These are phyloP conservation scores for Ramaria rubella DNA, from an alignment of 768 basidiomycete genomes.

Conservation along the genomic window DNA sequence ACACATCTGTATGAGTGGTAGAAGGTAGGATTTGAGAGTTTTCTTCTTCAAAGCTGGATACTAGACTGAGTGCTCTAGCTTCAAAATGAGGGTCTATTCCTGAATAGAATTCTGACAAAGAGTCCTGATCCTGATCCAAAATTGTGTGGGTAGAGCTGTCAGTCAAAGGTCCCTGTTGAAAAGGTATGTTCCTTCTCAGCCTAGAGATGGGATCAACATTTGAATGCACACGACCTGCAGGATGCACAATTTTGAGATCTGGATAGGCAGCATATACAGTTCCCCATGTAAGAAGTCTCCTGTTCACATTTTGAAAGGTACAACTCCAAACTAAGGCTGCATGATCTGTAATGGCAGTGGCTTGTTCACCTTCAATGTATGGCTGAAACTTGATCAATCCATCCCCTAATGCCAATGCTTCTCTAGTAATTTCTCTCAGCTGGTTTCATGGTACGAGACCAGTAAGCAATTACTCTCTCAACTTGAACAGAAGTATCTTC, in stretches of 20 bases:
- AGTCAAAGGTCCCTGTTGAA: not conserved
- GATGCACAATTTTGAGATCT: constrained; percentile 10
- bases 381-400: constrained; percentile 15
- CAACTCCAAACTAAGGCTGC: constrained; percentile 12
- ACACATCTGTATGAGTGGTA: not conserved
- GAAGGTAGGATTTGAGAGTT: not conserved
- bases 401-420: constrained; percentile 14
- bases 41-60: not conserved
- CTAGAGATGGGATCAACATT: constrained; percentile 14
- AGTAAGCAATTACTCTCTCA: constrained; percentile 14
- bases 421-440: constrained; percentile 15
- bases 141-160: not conserved
- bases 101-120: not conserved
- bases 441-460: constrained; percentile 13
- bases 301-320: constrained; percentile 14
- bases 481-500: constrained; percentile 12
- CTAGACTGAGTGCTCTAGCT: not conserved
- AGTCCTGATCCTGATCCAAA: not conserved
- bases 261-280: constrained; percentile 12
- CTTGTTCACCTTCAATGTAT: constrained; percentile 15
- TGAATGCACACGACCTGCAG: constrained; percentile 14
- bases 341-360: constrained; percentile 13
- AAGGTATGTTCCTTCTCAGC: not conserved
- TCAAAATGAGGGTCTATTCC: not conserved
- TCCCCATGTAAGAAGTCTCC: constrained; percentile 10